A percentile compares a stretch with the other conserved stretches of the same genome.
Conservation (phyloP, 176 grass and related monocot genomes). For the Ananas comosus region DNA sequence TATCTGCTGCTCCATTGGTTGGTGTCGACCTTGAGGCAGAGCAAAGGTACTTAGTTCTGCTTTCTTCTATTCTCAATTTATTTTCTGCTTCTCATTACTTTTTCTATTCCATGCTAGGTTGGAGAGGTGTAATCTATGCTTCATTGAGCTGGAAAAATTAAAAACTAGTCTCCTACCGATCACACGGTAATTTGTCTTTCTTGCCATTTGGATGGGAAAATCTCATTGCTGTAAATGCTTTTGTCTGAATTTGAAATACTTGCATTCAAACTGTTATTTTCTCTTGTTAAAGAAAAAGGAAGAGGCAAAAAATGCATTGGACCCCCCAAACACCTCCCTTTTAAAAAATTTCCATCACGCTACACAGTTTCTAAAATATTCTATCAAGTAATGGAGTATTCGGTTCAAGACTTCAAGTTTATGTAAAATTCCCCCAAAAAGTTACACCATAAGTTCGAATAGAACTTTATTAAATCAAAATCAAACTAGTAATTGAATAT, state of each 20-base stretch:
- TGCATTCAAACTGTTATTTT: neutral
- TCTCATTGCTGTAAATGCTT: conserved; percentile 1
- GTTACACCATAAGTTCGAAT: no score
- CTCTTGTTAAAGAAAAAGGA: neutral
- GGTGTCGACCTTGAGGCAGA: conserved; percentile 55
- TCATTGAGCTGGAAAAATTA: conserved; percentile 46
- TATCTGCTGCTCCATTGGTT: conserved; percentile 34
- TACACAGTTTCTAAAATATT: no score
- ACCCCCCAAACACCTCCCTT: no score
- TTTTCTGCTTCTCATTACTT: conserved; percentile 8
- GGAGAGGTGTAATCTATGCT: conserved; percentile 48
- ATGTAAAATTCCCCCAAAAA: no score
- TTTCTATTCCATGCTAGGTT: conserved; percentile 30
- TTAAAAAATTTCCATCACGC: no score
- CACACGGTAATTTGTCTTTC: conserved; percentile 27
- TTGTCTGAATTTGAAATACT: neutral
- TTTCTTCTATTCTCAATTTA: conserved; percentile 12
- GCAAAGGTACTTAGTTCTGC: conserved; percentile 33
- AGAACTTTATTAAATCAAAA: no score
- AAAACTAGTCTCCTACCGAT: conserved; percentile 27
- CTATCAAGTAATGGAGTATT: no score
- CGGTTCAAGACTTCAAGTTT: no score
- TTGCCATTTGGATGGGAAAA: neutral
- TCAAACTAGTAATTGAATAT: no score
- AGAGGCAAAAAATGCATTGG: no score